Percentiles rank a stretch among this genome's conserved stretches.
These are phyloP conservation scores for Daedaleopsis nitida DNA, from an alignment of 768 basidiomycete genomes.

Conservation along the genomic window DNA sequence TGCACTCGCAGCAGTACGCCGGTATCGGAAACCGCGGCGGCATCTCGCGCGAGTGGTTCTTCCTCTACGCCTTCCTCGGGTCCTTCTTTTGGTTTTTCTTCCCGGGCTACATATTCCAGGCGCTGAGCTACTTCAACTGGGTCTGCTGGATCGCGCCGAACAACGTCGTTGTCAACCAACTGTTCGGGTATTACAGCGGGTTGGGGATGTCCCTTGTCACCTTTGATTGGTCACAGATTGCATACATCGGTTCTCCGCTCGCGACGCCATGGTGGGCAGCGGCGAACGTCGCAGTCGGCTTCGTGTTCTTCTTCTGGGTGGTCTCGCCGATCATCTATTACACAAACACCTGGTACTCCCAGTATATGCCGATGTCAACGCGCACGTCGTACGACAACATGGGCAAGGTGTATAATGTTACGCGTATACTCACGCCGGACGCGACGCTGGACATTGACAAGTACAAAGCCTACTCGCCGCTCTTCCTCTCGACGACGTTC, in stretches of 20 bases:
- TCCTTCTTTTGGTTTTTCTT: conserved; percentile 55
- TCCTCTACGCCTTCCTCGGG: conserved; percentile 42
- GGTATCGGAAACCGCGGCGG: conserved; percentile 48
- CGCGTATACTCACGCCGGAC: conserved; percentile 40
- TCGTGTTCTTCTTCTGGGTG: conserved; percentile 72
- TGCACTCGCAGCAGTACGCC: conserved; percentile 38
- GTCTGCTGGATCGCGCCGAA: conserved; percentile 71
- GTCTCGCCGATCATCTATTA: conserved; percentile 65
- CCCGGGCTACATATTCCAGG: conserved; percentile 73
- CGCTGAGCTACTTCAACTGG: conserved; percentile 43
- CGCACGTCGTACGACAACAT: conserved; percentile 45
- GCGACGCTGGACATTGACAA: conserved; percentile 37
- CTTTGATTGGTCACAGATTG: conserved; percentile 79
- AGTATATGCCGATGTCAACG: conserved; percentile 59
- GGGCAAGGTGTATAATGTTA: conserved; percentile 44
- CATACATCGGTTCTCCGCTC: conserved; percentile 70
- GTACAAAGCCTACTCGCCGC: conserved; percentile 48
- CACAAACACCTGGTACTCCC: conserved; percentile 67
- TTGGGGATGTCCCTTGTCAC: conserved; percentile 67
- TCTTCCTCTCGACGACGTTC: conserved; percentile 61
- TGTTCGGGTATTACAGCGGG: conserved; percentile 61
- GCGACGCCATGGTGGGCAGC: conserved; percentile 85
- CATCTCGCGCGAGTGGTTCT: conserved; percentile 55
- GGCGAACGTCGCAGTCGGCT: conserved; percentile 64
- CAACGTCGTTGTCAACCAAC: conserved; percentile 68